Evolutionary conservation across 352 stramenopile genomes (phyloP).

Genomic region (Peronospora belbahrii): DNA sequence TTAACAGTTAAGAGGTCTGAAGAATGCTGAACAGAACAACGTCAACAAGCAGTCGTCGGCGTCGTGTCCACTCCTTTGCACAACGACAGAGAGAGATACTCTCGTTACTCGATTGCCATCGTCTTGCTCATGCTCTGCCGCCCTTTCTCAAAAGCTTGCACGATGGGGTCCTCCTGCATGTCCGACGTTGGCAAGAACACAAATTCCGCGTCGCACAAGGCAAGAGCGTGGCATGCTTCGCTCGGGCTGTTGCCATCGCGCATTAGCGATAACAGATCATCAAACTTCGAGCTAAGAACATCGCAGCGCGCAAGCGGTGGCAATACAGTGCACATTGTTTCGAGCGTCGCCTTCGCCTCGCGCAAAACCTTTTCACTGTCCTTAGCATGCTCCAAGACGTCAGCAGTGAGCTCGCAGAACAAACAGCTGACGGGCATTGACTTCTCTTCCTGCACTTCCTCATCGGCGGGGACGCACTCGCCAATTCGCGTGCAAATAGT

Average conservation of each 20-base stretch:
- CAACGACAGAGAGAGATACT: background rate
- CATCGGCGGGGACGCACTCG: conserved; percentile 21
- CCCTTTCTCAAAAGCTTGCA: conserved; percentile 24
- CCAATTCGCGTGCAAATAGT: conserved; percentile 44
- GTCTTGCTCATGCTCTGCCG: conserved; percentile 29
- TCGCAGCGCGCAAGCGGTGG: conserved; percentile 53
- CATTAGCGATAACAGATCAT: conserved; percentile 53
- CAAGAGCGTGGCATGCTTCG: conserved; percentile 47
- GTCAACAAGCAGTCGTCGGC: conserved; percentile 9
- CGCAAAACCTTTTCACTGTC: conserved; percentile 43
- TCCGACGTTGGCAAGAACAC: conserved; percentile 15
- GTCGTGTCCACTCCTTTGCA: too few relatives aligned
- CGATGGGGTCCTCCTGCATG: conserved; percentile 16
- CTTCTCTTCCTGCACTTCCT: conserved; percentile 19
- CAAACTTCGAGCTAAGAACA: conserved; percentile 68
- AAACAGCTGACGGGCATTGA: conserved; percentile 58
- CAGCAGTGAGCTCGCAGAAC: conserved; percentile 72
- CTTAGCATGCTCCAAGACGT: conserved; percentile 41
- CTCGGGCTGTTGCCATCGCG: conserved; percentile 51
- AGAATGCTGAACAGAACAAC: too few relatives aligned
- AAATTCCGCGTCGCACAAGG: conserved; percentile 45
- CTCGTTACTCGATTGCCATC: conserved; percentile 40
- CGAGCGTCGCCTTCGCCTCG: conserved; percentile 56
- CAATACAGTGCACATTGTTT: conserved; percentile 71
- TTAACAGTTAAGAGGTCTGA: too few relatives aligned